Evolutionary conservation across 352 stramenopile genomes (phyloP), one percentile per base, ranked within the genome.

Genomic region (Pseudoperonospora humuli): DNA sequence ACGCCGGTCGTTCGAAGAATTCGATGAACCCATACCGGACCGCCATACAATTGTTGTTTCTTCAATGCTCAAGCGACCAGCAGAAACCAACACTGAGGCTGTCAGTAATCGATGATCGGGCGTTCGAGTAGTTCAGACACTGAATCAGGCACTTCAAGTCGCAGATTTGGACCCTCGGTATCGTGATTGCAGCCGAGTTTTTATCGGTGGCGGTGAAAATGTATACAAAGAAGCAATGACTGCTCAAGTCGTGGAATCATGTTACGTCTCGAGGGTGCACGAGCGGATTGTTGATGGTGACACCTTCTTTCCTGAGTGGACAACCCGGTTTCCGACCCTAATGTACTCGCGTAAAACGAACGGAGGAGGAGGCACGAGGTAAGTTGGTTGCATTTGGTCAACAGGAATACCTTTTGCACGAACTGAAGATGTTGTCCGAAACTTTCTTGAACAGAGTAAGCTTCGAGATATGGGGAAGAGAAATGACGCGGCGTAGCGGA

Each of bases 221-320:
- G 50, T 90, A 20, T 90, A 77, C 50, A 50, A 41, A 13, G 77
- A 87, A 47, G 76, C 73, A 14, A 63, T 87, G 40, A 40, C 34
- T 10, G 27, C 58, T 7, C 29, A 66, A 25, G 45, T 78, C 7
- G 61, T 63, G 4, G 67, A 82, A 26, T 75, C 65, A 3, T 84
- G 70, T 49, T 78, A 79, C 46, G 36, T 90, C 45, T 71, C 77
- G 29, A 67, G 77, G 33, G 70, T 90, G 10, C 69, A 86, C 19
- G 37, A 21, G 10, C 34, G 58, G 17, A 57, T 85, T 37, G 24
- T 4, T 5, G 69, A 55, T 35, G 77, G 66, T 18, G 70, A 87
- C 29, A 52, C 70, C 3, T 83, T 82, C 21, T 68, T 90, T 20
- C 75, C 77, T 1, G 29, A 34, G 17, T 86, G 74, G 75, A 78